A percentile compares a stretch with the other conserved stretches of the same genome.
Conservation (phyloP, 1,284 basidiomycete species). For the Coniferiporia weirii region DNA sequence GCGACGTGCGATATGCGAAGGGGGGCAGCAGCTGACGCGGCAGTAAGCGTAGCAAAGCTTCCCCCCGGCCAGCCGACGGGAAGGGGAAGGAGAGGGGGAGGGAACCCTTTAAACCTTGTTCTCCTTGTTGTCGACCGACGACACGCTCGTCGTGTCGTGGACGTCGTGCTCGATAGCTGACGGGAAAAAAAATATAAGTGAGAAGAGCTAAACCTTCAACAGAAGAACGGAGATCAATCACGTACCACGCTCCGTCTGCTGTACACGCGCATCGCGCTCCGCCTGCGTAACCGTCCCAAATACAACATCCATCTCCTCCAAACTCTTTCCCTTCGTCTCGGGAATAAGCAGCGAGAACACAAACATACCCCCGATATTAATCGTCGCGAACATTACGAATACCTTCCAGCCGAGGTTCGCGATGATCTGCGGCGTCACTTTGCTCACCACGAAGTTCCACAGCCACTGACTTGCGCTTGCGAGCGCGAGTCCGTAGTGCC, state of each 20-base stretch:
- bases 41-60: too few species aligned
- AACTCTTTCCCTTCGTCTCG: conserved; percentile 69
- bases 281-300: conserved; percentile 64
- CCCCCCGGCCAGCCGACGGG: too few species aligned
- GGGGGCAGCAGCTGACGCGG: too few species aligned
- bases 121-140: background rate
- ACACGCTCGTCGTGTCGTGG: background rate
- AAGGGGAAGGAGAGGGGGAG: too few species aligned
- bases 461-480: conserved; percentile 76
- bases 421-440: conserved; percentile 63
- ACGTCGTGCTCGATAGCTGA: background rate
- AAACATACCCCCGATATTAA: conserved; percentile 51
- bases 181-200: background rate
- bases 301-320: conserved; percentile 80
- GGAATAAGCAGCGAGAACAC: conserved; percentile 54
- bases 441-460: conserved; percentile 75
- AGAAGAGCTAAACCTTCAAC: background rate
- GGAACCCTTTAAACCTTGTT: background rate
- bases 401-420: conserved; percentile 58
- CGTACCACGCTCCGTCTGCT: conserved; percentile 33
- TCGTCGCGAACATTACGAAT: conserved; percentile 64
- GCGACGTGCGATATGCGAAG: too few species aligned
- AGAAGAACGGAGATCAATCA: background rate
- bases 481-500: conserved; percentile 70
- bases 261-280: conserved; percentile 51